Base-by-base conservation (phyloP, 352 stramenopile species). In the Pythium phragmitis region DNA sequence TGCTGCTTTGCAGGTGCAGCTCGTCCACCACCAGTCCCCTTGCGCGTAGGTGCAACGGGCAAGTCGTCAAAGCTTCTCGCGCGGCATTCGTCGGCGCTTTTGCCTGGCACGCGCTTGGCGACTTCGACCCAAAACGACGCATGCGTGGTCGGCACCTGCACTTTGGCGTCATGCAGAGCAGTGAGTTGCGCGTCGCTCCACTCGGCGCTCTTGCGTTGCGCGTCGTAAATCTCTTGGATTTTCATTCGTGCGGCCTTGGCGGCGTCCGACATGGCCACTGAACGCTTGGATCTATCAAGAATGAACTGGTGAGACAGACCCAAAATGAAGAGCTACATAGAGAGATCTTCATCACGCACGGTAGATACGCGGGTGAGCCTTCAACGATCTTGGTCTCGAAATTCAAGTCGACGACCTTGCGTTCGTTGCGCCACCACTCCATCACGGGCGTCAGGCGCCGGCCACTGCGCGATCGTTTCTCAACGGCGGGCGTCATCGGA, bases 41-140 rank as follows among this genome's bases (percentile, higher is more conserved):
- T 83, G 9, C 73, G 79, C 1, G 51, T 53, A 14, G 75, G 76
- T 17, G 76, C 75, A 6, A 75, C 86, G 30, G 70, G 61, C 57
- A 89, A 81, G 39, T 76, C 67, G 19, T 83, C 80, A 21, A 89
- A 92, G 6, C 78, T 80, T 58, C 85, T 80, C 0, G 68, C 59
- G 23, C 86, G 80, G 51, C 84, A 92, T 14, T 91, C 76, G 49
- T 72, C 73, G 23, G 80, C 74, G 6, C 66, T 79, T 61, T 92
- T 92, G 3, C 81, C 80, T 1, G 72, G 65, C 21, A 92, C 78
- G 26, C 45, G 45, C 39, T 62, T 51, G 1, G 57, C 23, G 6
- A 79, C 83, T 57, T 89, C 71, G 1, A 51, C 75, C 83, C 83
- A 92, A 36, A 89, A 92, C 46, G 88, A 89, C 4, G 67, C 49